phyloP scores from a whole-genome alignment of 306 rosid species.

The Trifolium repens region DNA sequence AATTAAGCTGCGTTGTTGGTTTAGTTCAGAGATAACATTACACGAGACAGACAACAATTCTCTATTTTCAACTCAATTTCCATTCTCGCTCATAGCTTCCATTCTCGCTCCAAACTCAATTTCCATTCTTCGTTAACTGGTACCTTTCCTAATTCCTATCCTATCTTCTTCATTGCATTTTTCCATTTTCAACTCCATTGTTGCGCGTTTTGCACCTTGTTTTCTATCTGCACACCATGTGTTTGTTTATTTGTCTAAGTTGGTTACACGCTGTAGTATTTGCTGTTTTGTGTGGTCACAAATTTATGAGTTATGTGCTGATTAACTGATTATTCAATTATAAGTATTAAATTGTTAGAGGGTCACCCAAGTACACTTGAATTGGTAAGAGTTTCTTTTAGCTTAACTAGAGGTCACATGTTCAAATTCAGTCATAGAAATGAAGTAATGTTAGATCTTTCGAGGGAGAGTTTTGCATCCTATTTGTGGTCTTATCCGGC shows the following conservation, averaged over 20 bases:
- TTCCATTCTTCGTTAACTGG: constrained; percentile 25
- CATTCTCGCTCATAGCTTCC: constrained; percentile 4
- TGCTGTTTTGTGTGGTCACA: constrained; percentile 5
- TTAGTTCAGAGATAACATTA: constrained; percentile 7
- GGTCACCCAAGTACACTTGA: neutral
- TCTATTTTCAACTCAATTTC: constrained; percentile 7
- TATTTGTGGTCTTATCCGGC: no score
- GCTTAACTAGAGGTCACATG: no score
- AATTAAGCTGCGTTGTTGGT: constrained; percentile 6
- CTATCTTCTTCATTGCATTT: neutral
- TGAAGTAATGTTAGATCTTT: no score
- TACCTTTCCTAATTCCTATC: constrained; percentile 4
- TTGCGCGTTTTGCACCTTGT: neutral
- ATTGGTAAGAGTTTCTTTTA: no score
- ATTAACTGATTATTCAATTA: neutral
- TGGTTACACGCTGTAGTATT: neutral
- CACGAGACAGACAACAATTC: constrained; percentile 2
- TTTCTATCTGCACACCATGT: constrained; percentile 19
- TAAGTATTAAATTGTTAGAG: neutral
- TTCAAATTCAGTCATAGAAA: no score
- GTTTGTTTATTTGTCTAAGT: constrained; percentile 42
- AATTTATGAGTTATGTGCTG: neutral
- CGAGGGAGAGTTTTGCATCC: no score
- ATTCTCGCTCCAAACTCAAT: neutral
- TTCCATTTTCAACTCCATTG: neutral